Evolutionary conservation across 192 early-diverging fungal genomes (phyloP).

Genomic region (Backusella circina): DNA sequence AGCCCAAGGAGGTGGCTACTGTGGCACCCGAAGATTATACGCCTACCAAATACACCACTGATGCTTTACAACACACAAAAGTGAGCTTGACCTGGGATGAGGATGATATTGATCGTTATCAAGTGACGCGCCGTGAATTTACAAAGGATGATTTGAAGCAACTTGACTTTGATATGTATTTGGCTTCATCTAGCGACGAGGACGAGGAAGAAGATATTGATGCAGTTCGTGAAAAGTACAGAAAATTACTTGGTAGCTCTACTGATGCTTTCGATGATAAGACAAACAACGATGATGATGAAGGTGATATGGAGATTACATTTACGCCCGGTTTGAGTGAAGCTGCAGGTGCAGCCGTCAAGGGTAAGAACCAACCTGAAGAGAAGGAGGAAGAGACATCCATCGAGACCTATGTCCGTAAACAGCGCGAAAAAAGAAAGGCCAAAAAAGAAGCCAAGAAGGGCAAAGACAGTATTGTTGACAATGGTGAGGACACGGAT

Average conservation of each 20-base stretch:
- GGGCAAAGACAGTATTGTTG: conserved; percentile 21
- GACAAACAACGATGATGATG: conserved; percentile 7
- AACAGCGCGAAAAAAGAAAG: conserved; percentile 78
- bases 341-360: conserved; percentile 49
- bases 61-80: conserved; percentile 86
- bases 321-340: conserved; percentile 91
- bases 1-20: conserved; percentile 56
- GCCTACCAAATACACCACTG: conserved; percentile 69
- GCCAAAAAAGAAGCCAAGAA: conserved; percentile 52
- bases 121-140: conserved; percentile 77
- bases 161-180: conserved; percentile 88
- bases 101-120: conserved; percentile 83
- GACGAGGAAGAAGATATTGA: conserved; percentile 61
- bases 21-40: conserved; percentile 63
- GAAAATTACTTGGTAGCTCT: conserved; percentile 38
- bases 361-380: conserved; percentile 22
- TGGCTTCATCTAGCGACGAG: conserved; percentile 73
- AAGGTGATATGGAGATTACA: conserved; percentile 77
- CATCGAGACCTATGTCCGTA: conserved; percentile 78
- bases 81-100: conserved; percentile 96
- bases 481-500: conserved; percentile 16
- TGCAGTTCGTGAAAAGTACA: conserved; percentile 42
- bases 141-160: conserved; percentile 84
- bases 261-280: conserved; percentile 35
- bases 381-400: conserved; percentile 77